These are phyloP conservation scores for Phytophthora fragariaefolia DNA, from an alignment of 352 stramenopile species.

Conservation along the genomic window DNA sequence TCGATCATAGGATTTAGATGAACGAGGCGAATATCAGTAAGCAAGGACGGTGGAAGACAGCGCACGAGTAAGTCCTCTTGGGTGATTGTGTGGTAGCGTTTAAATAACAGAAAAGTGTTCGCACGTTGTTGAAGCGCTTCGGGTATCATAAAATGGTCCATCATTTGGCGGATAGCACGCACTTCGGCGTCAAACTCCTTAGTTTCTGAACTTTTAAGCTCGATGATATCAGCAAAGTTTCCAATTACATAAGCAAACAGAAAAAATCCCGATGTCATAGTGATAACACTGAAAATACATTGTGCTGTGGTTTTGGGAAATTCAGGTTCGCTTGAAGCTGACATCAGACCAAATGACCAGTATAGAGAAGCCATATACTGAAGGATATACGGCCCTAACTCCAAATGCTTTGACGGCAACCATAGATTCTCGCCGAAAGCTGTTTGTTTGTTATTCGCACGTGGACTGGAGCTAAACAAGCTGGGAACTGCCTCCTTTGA, in stretches of 20 bases:
- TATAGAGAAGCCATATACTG: slow-evolving; percentile 73
- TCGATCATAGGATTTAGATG: slow-evolving; percentile 73
- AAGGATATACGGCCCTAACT: slow-evolving; percentile 27
- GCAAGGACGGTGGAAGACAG: slow-evolving; percentile 70
- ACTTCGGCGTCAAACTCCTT: slow-evolving; percentile 69
- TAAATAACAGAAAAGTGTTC: slow-evolving; percentile 75
- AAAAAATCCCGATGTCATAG: slow-evolving; percentile 76
- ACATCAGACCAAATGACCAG: slow-evolving; percentile 78
- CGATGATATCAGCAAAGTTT: slow-evolving; percentile 72
- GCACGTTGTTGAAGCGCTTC: slow-evolving; percentile 49
- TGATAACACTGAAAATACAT: slow-evolving; percentile 59
- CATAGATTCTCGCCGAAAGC: slow-evolving; percentile 45
- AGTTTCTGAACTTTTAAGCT: slow-evolving; percentile 65
- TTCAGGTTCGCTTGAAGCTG: slow-evolving; percentile 56
- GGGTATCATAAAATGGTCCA: slow-evolving; percentile 62
- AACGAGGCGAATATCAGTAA: slow-evolving; percentile 73
- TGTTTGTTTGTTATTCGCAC: neutral
- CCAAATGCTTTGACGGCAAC: slow-evolving; percentile 44
- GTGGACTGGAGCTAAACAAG: neutral
- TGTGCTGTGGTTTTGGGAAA: slow-evolving; percentile 57
- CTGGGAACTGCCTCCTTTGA: slow-evolving; percentile 25
- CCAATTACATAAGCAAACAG: slow-evolving; percentile 80
- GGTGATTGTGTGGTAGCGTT: slow-evolving; percentile 72
- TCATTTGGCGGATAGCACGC: slow-evolving; percentile 58
- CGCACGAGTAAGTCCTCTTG: slow-evolving; percentile 66